Base-by-base conservation (phyloP, 805 yeast species). In the Barnettozyma sucrosica region DNA sequence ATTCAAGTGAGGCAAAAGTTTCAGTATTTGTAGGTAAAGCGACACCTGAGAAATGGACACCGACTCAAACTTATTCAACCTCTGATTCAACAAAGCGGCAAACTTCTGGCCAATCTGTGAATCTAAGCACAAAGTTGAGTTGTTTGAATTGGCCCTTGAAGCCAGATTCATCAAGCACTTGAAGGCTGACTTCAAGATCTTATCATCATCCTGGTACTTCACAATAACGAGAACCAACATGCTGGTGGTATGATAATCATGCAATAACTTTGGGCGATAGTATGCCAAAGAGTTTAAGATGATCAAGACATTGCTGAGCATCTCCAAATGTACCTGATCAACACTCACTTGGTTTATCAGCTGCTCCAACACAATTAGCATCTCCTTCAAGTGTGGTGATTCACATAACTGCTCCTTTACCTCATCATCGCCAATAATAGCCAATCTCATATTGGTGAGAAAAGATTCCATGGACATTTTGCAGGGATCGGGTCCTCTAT, bases 261-360 rank as follows among this genome's bases (percentile, higher is more conserved):
- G 36, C 24, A 55, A 20, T 20, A 54, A 36, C 9, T 41, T 41
- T 8, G 55, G 49, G 1, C 51, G 40, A 18, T 49, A 47, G 14
- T 52, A 45, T 0, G 62, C 46, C 28, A 60, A 30, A 1, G 64
- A 60, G 38, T 57, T 57, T 4, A 60, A 5, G 8, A 60, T 57
- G 14, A 57, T 43, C 21, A 60, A 45, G 4, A 50, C 24, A 45
- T 60, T 43, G 7, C 39, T 14, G 7, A 47, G 33, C 16, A 47
- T 51, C 20, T 58, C 51, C 7, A 57, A 28, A 5, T 43, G 43
- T 11, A 37, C 26, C 4, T 41, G 46, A 20, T 43, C 45, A 18
- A 26, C 28, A 8, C 33, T 38, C 5, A 16, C 45, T 5, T 38
- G 36, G 16, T 26, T 43, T 14, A 49, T 39, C 8, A 46, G 41